Conservation (phyloP, 73 alveolate species). For the Stentor roeselii region DNA sequence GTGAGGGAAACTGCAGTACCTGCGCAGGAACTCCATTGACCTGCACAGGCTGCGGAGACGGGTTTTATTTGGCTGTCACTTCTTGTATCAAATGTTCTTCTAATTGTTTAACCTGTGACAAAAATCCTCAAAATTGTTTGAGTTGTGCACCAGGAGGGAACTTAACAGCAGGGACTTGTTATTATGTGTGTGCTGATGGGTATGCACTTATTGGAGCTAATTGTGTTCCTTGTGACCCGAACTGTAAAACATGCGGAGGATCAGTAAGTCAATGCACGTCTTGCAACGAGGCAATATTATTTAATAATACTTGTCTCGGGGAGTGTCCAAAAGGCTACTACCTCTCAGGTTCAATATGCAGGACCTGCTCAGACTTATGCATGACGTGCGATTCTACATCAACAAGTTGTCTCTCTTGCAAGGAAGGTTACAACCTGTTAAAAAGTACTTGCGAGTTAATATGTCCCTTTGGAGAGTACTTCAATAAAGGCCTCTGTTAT, state of each 20-base stretch:
- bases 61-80: not conserved
- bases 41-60: slow-evolving; percentile 12
- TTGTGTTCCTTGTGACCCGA: not conserved
- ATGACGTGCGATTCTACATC: not conserved
- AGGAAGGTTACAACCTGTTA: not conserved
- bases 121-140: not conserved
- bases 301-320: not conserved
- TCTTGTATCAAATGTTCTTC: not conserved
- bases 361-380: not conserved
- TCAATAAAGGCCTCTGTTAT: not conserved
- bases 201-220: not conserved
- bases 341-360: not conserved
- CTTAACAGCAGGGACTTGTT: not conserved
- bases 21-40: not conserved
- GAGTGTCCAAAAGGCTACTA: slow-evolving; percentile 16
- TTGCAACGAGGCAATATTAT: not conserved
- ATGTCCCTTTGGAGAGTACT: not conserved
- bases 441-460: not conserved
- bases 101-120: not conserved
- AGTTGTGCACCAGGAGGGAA: not conserved
- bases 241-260: not conserved
- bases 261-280: not conserved
- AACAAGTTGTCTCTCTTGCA: not conserved
- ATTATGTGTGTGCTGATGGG: slow-evolving; percentile 3
- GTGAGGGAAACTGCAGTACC: not conserved